Percentiles rank a stretch among this genome's conserved stretches.
These are phyloP conservation scores for Tetrapisispora iriomotensis DNA, from an alignment of 805 yeast species.

Conservation along the genomic window DNA sequence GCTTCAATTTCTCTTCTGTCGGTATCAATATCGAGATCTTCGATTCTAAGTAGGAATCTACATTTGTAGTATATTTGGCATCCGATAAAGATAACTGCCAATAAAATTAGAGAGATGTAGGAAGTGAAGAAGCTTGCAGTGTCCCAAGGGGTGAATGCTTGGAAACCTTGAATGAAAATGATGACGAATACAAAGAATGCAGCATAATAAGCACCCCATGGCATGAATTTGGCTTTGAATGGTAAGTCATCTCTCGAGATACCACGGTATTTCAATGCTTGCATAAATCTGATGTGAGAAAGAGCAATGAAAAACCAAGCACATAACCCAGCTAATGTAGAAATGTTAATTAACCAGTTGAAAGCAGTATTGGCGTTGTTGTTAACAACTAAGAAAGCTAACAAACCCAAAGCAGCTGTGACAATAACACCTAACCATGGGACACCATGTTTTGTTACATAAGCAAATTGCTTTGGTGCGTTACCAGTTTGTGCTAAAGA, in stretches of 20 bases:
- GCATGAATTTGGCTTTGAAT: constrained; percentile 57
- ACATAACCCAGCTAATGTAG: constrained; percentile 58
- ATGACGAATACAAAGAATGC: constrained; percentile 43
- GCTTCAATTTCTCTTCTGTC: constrained; percentile 55
- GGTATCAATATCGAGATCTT: constrained; percentile 54
- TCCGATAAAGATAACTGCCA: constrained; percentile 40
- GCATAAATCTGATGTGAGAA: constrained; percentile 55
- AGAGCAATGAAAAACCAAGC: constrained; percentile 56
- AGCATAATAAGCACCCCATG: constrained; percentile 54
- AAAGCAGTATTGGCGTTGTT: constrained; percentile 45
- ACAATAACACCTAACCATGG: constrained; percentile 47
- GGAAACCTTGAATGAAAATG: constrained; percentile 60
- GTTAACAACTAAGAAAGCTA: constrained; percentile 48
- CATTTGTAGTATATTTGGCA: constrained; percentile 43
- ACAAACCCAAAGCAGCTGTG: constrained; percentile 47
- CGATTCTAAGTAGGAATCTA: constrained; percentile 37
- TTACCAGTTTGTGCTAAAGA: constrained; percentile 49
- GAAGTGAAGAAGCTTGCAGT: constrained; percentile 52
- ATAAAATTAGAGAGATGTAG: constrained; percentile 52
- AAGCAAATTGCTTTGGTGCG: constrained; percentile 50
- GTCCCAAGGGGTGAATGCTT: constrained; percentile 44
- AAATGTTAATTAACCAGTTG: constrained; percentile 56
- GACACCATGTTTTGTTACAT: constrained; percentile 48
- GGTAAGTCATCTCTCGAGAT: constrained; percentile 58
- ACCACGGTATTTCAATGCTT: constrained; percentile 47